Base-by-base conservation (phyloP, 345 rosid genomes). In the Linum tenue region DNA sequence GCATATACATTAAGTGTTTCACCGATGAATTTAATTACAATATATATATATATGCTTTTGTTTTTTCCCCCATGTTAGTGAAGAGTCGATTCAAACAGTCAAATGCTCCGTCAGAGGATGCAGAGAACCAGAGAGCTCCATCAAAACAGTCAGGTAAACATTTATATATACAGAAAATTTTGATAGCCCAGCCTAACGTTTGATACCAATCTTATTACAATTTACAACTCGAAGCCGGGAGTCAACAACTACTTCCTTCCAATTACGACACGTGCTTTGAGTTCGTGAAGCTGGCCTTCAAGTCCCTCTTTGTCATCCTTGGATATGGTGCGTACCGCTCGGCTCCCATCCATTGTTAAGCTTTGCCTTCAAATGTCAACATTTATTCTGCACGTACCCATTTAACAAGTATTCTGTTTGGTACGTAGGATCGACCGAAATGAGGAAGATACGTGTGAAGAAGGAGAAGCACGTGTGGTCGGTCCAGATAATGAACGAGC, bases 401-500 rank as follows among this genome's bases (percentile, higher is more conserved):
- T n/a, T 5, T 3, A 37, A 4, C n/a, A 48, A 40, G 36, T 39
- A 55, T n/a, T 10, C 64, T 56, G 4, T 38, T 37, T 40, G 35
- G 44, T 48, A 56, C 8, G 17, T 53, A 82, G 85, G 86, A 60
- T 77, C 79, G 3, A 10, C 36, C 37, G 56, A 67, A 2, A 66
- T 85, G 63, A 67, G n/a, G 53, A 79, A 74, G 65, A 39, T 79
- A 6, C 39, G 41, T 5, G 61, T 64, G 38, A 79, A 72, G 73
- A 85, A 80, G 62, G 56, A 72, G 66, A 81, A 76, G 53, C 77
- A 83, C 64, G 72, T 35, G 37, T 81, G 85, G 85, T 71, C 86
- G 1, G 60, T 66, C 37, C 85, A 80, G 67, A 15, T 82, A 39
- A 56, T 85, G 85, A 64, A 73, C n/a, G 66, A 80, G 42, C 75